Evolutionary conservation across 2,329 filamentous ascomycete genomes (phyloP).

Genomic region (Cladosporium sp.): DNA sequence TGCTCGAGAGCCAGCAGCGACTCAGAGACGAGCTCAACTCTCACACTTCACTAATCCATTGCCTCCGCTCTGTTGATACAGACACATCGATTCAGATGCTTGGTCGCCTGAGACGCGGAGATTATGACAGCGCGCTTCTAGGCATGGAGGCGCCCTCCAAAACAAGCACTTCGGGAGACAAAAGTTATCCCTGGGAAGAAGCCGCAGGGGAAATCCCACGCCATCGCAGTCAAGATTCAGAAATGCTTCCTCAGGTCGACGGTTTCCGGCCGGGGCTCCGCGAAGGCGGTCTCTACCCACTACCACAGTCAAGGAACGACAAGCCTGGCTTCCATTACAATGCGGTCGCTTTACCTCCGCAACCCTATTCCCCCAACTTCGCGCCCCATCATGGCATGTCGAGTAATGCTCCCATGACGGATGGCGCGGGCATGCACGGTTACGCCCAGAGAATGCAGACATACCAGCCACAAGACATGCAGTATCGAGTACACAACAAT

Average conservation of each 20-base stretch:
- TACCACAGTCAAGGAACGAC: neutral
- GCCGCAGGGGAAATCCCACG: neutral
- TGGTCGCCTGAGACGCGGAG: conserved; percentile 8
- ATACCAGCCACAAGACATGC: conserved; percentile 1
- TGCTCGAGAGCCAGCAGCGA: conserved; percentile 9
- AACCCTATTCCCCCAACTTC: neutral
- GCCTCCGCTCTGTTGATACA: conserved; percentile 7
- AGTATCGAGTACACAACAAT: neutral
- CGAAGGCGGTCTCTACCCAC: neutral
- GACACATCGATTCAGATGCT: conserved; percentile 3
- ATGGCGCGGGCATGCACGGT: neutral
- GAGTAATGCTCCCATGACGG: neutral
- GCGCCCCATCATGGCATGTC: neutral
- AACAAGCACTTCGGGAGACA: neutral
- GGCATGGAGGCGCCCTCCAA: neutral
- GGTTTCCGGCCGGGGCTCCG: neutral
- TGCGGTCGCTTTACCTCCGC: neutral
- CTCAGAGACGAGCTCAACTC: conserved; percentile 7
- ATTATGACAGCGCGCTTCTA: conserved; percentile 6
- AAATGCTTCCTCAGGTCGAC: neutral
- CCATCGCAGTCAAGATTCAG: neutral
- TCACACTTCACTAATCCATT: conserved; percentile 5
- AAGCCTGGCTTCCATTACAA: neutral
- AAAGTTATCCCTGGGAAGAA: conserved; percentile 7
- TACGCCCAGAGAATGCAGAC: neutral